Conservation (phyloP, 2,329 filamentous ascomycete genomes). For the Cladosporium sp. region DNA sequence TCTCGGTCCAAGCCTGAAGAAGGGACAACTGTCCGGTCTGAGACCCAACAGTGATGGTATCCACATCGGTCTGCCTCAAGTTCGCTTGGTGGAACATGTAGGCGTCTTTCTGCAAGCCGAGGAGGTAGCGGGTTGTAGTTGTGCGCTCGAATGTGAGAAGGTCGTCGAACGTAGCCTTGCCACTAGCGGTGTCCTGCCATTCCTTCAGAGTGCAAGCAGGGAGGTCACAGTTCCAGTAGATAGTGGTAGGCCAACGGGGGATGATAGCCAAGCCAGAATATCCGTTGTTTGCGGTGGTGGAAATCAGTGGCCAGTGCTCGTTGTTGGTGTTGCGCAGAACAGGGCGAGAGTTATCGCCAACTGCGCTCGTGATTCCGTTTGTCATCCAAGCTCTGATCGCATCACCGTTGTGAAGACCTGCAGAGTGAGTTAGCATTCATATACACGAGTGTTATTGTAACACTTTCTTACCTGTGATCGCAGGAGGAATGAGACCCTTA, state of each 20-base stretch:
- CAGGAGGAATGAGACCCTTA: slow-evolving; percentile 57
- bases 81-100: slow-evolving; percentile 66
- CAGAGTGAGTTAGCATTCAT: slow-evolving; percentile 35
- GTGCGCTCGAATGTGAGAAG: slow-evolving; percentile 49
- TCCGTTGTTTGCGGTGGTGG: slow-evolving; percentile 49
- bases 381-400: slow-evolving; percentile 56
- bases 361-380: slow-evolving; percentile 54
- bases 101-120: slow-evolving; percentile 52
- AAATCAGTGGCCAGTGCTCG: slow-evolving; percentile 54
- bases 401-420: slow-evolving; percentile 57
- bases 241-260: slow-evolving; percentile 58
- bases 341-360: slow-evolving; percentile 60
- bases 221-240: slow-evolving; percentile 62
- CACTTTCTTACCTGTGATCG: slow-evolving; percentile 37
- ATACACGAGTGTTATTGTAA: no score
- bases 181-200: slow-evolving; percentile 58
- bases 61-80: slow-evolving; percentile 47
- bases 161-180: slow-evolving; percentile 49
- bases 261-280: slow-evolving; percentile 54
- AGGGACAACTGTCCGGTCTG: slow-evolving; percentile 47
- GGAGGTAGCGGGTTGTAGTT: slow-evolving; percentile 54
- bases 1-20: slow-evolving; percentile 57
- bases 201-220: slow-evolving; percentile 55
- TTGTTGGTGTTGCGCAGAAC: slow-evolving; percentile 49
- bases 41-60: slow-evolving; percentile 46